Percentiles rank a stretch among this genome's conserved stretches.
phyloP scores from a whole-genome alignment of 2,329 filamentous ascomycete species.

The Nigrospora oryzae region DNA sequence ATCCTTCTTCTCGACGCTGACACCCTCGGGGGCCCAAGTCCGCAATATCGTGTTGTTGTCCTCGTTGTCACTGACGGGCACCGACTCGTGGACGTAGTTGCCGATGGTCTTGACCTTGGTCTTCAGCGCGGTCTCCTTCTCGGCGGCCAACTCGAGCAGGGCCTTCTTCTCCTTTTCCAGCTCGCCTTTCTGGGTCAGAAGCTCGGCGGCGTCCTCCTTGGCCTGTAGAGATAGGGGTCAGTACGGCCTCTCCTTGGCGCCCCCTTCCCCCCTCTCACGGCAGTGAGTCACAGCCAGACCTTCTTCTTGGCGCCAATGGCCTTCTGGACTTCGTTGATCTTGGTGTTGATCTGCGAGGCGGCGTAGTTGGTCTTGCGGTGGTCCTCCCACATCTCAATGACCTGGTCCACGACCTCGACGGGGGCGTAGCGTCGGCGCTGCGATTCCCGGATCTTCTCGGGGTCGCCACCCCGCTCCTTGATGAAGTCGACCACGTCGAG shows the following conservation, averaged over 20 bases:
- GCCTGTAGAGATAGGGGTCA: slow-evolving; percentile 33
- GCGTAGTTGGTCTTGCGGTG: slow-evolving; percentile 73
- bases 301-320: slow-evolving; percentile 90
- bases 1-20: slow-evolving; percentile 65
- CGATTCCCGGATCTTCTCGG: slow-evolving; percentile 84
- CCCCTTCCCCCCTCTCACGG: not conserved
- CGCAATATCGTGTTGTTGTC: slow-evolving; percentile 74
- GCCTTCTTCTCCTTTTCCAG: slow-evolving; percentile 77
- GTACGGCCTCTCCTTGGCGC: not conserved
- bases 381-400: slow-evolving; percentile 80
- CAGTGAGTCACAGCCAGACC: slow-evolving; percentile 29
- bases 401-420: slow-evolving; percentile 81
- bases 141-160: slow-evolving; percentile 62
- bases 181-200: slow-evolving; percentile 69
- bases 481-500: slow-evolving; percentile 74
- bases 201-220: slow-evolving; percentile 78
- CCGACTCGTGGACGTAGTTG: slow-evolving; percentile 77
- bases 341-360: slow-evolving; percentile 69
- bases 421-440: slow-evolving; percentile 75
- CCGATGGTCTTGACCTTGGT: slow-evolving; percentile 78
- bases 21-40: slow-evolving; percentile 73
- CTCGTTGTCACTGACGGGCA: slow-evolving; percentile 28
- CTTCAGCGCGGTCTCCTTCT: slow-evolving; percentile 68
- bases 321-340: slow-evolving; percentile 86
- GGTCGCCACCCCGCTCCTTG: slow-evolving; percentile 80